Conservation (phyloP, 345 rosid genomes). For the Citrus reticulata region DNA sequence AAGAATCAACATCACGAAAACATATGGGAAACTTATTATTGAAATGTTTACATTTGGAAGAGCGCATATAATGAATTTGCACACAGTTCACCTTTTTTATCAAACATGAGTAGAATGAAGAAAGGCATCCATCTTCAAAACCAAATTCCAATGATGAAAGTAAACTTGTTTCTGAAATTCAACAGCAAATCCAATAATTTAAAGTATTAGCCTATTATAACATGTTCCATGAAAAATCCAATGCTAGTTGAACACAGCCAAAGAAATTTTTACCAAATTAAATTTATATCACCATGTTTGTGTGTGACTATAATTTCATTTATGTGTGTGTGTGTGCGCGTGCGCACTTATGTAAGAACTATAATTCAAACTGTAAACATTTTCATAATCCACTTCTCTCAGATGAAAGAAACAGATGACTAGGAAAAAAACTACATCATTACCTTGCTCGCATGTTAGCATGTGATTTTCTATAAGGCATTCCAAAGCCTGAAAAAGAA, state of each 20-base stretch:
- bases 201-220: neutral
- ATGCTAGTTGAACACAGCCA: neutral
- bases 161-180: no score
- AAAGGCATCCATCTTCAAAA: slow-evolving; percentile 86
- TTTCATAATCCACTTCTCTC: neutral
- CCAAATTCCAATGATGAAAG: no score
- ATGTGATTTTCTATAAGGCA: slow-evolving; percentile 92
- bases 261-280: neutral
- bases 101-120: slow-evolving; percentile 65
- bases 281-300: neutral
- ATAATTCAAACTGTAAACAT: neutral
- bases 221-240: neutral
- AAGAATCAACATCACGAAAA: no score
- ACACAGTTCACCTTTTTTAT: no score
- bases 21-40: no score
- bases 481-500: slow-evolving; percentile 79
- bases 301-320: no score
- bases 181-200: neutral
- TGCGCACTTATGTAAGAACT: neutral
- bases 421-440: slow-evolving; percentile 1
- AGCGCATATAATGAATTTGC: no score
- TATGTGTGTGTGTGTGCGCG: neutral
- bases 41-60: no score
- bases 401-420: neutral
- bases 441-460: slow-evolving; percentile 29